These are phyloP conservation scores for Sporisorium exsertum DNA, from an alignment of 1,284 basidiomycete genomes.

Conservation along the genomic window DNA sequence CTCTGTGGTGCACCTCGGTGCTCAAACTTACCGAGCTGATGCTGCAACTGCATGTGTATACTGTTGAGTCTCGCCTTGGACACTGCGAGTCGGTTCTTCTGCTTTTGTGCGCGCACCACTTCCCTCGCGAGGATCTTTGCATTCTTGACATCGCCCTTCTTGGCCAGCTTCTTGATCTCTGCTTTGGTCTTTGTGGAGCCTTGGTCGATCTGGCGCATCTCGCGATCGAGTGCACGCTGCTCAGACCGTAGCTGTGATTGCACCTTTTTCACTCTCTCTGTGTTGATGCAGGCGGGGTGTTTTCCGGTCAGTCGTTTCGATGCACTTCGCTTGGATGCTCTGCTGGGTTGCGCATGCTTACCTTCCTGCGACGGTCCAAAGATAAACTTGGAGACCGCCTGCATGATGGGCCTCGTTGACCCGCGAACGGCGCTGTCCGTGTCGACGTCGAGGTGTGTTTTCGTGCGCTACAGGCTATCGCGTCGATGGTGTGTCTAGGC, in stretches of 20 bases:
- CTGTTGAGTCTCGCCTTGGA: slow-evolving; percentile 93
- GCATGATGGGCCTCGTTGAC: slow-evolving; percentile 73
- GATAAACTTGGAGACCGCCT: slow-evolving; percentile 86
- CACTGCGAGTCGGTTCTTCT: slow-evolving; percentile 90
- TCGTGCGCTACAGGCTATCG: not conserved
- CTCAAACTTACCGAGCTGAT: slow-evolving; percentile 83
- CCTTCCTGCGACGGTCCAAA: slow-evolving; percentile 96
- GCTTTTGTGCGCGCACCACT: slow-evolving; percentile 93
- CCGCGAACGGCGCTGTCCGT: not conserved
- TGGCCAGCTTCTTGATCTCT: slow-evolving; percentile 88
- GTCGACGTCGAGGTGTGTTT: not conserved
- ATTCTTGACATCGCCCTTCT: slow-evolving; percentile 90
- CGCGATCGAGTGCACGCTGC: slow-evolving; percentile 62
- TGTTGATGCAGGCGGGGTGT: not conserved
- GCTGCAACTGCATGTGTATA: slow-evolving; percentile 87
- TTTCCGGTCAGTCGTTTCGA: not conserved
- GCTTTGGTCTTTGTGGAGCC: slow-evolving; percentile 84
- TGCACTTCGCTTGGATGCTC: not conserved
- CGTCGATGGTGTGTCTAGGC: not conserved
- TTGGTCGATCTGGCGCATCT: slow-evolving; percentile 78
- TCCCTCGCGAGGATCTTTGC: slow-evolving; percentile 91
- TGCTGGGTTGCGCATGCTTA: slow-evolving; percentile 9
- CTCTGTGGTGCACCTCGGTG: not conserved
- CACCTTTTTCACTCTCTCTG: slow-evolving; percentile 61
- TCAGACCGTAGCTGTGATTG: slow-evolving; percentile 63